Percentiles rank a stretch among this genome's conserved stretches.
phyloP scores from a whole-genome alignment of 139 green algal genomes.

The Edaphochlamys debaryana region DNA sequence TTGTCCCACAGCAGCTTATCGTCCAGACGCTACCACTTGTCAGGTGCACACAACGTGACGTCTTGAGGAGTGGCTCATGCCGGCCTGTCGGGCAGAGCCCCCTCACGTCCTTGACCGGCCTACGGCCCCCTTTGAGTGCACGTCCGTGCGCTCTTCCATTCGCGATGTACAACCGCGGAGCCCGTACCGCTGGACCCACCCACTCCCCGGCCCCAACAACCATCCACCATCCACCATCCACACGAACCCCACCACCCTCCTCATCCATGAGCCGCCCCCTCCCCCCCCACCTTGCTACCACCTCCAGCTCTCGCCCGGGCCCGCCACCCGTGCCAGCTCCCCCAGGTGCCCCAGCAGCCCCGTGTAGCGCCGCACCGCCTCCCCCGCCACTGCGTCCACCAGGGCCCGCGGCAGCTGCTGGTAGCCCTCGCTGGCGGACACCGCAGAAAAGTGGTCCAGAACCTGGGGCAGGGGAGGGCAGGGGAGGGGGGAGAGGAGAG shows the following conservation, averaged over 20 bases:
- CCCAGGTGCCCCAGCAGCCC: slow-evolving; percentile 26
- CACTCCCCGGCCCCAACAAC: too few relatives aligned
- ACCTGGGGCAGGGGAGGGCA: background rate
- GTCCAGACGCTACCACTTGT: too few relatives aligned
- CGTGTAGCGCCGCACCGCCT: background rate
- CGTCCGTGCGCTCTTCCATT: too few relatives aligned
- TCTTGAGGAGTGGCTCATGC: too few relatives aligned
- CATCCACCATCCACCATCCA: too few relatives aligned
- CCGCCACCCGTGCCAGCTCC: background rate
- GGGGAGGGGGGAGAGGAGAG: background rate
- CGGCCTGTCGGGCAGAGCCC: too few relatives aligned
- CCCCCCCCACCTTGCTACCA: background rate
- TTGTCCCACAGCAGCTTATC: too few relatives aligned
- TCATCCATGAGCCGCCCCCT: background rate
- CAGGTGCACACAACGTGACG: too few relatives aligned
- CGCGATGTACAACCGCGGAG: too few relatives aligned
- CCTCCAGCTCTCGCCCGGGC: background rate
- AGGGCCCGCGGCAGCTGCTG: slow-evolving; percentile 7
- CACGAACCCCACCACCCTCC: background rate
- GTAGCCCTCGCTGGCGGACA: slow-evolving; percentile 35
- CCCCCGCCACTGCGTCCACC: slow-evolving; percentile 21
- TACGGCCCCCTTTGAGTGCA: too few relatives aligned
- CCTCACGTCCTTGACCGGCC: too few relatives aligned
- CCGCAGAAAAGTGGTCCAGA: slow-evolving; percentile 33
- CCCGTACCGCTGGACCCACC: too few relatives aligned